Conservation (phyloP, 2,329 filamentous ascomycete species). For the Neurospora sp. region DNA sequence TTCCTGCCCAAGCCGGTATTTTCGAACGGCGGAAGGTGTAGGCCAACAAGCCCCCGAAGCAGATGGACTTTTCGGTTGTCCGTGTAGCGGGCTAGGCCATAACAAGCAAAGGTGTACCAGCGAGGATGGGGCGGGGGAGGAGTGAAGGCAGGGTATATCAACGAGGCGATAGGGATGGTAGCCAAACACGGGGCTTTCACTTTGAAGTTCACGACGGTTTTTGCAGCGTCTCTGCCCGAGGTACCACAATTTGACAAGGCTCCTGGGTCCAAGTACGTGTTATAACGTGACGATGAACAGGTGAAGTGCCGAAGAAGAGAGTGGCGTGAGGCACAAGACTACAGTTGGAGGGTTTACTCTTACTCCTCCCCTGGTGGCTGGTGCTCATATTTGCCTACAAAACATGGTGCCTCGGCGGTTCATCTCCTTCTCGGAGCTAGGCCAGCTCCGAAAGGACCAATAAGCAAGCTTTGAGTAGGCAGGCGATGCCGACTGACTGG, state of each 20-base stretch:
- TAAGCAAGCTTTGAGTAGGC: not conserved
- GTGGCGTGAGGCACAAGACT: not conserved
- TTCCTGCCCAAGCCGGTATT: not conserved
- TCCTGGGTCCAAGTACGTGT: not conserved
- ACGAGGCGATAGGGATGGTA: not conserved
- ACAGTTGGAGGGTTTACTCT: not conserved
- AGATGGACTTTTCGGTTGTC: not conserved
- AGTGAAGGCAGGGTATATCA: not conserved
- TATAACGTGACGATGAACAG: not conserved
- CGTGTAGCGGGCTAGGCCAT: not conserved
- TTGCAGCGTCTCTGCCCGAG: not conserved
- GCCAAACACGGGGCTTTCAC: not conserved
- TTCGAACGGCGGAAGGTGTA: not conserved
- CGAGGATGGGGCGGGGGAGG: not conserved
- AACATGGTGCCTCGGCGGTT: not conserved
- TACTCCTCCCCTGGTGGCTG: not conserved
- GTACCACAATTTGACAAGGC: not conserved
- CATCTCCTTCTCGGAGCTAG: not conserved
- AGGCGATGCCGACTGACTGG: not conserved
- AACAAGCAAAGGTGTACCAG: not conserved
- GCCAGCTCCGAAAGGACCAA: not conserved
- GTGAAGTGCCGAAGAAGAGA: not conserved
- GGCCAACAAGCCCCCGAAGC: not conserved
- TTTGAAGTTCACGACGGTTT: not conserved
- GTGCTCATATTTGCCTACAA: not conserved